These are phyloP conservation scores for Penicillium odoratum DNA, from an alignment of 495 filamentous ascomycete genomes.

Conservation along the genomic window DNA sequence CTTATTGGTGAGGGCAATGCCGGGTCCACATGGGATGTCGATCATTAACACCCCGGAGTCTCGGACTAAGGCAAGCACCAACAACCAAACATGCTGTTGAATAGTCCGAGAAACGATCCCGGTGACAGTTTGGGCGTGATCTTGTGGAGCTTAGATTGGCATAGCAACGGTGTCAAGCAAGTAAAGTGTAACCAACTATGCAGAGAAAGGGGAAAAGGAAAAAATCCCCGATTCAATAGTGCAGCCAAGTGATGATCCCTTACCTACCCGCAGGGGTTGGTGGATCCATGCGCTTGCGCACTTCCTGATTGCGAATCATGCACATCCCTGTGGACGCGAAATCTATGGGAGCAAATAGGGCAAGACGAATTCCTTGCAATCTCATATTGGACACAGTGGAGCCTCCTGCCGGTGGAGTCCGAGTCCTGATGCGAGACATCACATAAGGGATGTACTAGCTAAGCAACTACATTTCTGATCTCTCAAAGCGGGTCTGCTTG, in stretches of 20 bases:
- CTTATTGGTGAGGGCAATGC: slow-evolving; percentile 13
- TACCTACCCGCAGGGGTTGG: slow-evolving; percentile 13
- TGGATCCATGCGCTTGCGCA: slow-evolving; percentile 16
- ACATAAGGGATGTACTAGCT: slow-evolving; percentile 25
- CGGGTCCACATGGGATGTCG: slow-evolving; percentile 16
- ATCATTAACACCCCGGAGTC: slow-evolving; percentile 18
- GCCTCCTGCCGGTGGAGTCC: not conserved
- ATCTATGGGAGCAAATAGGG: not conserved
- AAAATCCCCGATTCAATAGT: slow-evolving; percentile 15
- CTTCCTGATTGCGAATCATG: slow-evolving; percentile 16
- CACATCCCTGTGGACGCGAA: slow-evolving; percentile 8
- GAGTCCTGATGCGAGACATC: slow-evolving; percentile 25
- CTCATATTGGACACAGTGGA: slow-evolving; percentile 14
- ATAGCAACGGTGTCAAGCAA: slow-evolving; percentile 3
- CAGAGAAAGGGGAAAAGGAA: not conserved
- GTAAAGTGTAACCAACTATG: not conserved
- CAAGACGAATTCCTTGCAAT: not conserved
- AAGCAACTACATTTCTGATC: slow-evolving; percentile 10
- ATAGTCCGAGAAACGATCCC: slow-evolving; percentile 12
- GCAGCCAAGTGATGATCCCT: slow-evolving; percentile 13
- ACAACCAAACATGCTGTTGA: not conserved
- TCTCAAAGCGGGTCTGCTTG: slow-evolving; percentile 19
- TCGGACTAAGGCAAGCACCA: slow-evolving; percentile 11
- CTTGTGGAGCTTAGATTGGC: not conserved
- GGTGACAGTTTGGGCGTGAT: slow-evolving; percentile 10